Percentiles rank a stretch among this genome's conserved stretches.
Conservation (phyloP, 257 asterid species). For the Scutellaria baicalensis region DNA sequence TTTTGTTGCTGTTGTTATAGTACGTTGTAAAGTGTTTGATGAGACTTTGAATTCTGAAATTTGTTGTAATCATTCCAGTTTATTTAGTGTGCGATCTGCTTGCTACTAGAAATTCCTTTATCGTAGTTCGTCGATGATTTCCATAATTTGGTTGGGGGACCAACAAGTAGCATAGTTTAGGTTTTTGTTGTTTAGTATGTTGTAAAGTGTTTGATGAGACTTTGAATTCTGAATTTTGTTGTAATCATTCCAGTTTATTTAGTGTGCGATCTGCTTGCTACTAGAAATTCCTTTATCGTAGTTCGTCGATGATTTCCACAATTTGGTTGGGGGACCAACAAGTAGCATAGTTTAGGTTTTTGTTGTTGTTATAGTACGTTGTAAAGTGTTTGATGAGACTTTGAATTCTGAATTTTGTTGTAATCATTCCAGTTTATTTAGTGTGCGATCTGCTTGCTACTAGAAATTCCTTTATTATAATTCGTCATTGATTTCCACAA, state of each 20-base stretch:
- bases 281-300: not conserved
- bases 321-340: no score
- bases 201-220: no score
- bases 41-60: not conserved
- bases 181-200: not conserved
- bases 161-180: conserved; percentile 80
- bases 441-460: not conserved
- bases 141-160: not conserved
- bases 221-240: no score
- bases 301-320: not conserved
- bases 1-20: not conserved
- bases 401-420: not conserved
- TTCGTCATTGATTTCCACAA: not conserved
- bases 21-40: not conserved
- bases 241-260: no score
- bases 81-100: not conserved
- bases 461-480: not conserved
- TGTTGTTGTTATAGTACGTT: not conserved
- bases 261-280: no score
- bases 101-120: not conserved
- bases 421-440: not conserved
- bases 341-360: no score
- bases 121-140: not conserved
- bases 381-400: not conserved
- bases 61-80: not conserved